Base-by-base conservation (phyloP, 2,329 filamentous ascomycete genomes). In the Colletotrichum filicis region DNA sequence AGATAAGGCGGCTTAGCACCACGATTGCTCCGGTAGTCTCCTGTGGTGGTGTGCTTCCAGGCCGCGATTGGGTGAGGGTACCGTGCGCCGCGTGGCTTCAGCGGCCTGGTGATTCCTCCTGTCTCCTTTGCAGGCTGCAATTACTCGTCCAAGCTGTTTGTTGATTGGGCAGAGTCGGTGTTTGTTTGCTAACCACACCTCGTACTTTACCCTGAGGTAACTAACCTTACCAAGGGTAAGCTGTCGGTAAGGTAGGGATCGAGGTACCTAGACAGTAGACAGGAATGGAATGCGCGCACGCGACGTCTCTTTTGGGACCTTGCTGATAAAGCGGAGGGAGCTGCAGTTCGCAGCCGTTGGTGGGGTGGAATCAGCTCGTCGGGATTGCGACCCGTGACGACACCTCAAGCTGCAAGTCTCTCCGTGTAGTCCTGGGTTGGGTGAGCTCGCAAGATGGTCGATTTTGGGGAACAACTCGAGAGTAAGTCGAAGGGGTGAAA, bases 1-100 rank as follows among this genome's bases (percentile, higher is more conserved):
- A 65, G 70, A 69, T 73, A 69, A 69, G 66, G 60, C 42, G 49
- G 35, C 32, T 8, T 46, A 37, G 32, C 57, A 59, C 46, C 42
- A 35, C 14, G 37, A 53, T 57, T 35, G 32, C 28, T 35, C n/a
- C 22, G 26, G 30, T 65, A 37, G 24, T 24, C 58, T 24, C 37
- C 35, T 30, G 9, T 62, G 30, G 59, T 68, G 37, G 37, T 32
- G 37, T 68, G 65, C 58, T 58, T 24, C 42, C 37, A 32, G 59
- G 66, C 62, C 58, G 59, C n/a, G 32, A 46, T 8, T 52, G 46
- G 70, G 28, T 2, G 24, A 32, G 66, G 66, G 61, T 55, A 30
- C 59, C 30, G 58, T 69, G 65, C 55, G 66, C 66, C 59, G 42
- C 59, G 69, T 66, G 66, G 66, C 70, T 73, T 57, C 30, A 56